These are phyloP conservation scores for Sphaerulina populicola DNA, from an alignment of 2,329 filamentous ascomycete genomes.

Conservation along the genomic window DNA sequence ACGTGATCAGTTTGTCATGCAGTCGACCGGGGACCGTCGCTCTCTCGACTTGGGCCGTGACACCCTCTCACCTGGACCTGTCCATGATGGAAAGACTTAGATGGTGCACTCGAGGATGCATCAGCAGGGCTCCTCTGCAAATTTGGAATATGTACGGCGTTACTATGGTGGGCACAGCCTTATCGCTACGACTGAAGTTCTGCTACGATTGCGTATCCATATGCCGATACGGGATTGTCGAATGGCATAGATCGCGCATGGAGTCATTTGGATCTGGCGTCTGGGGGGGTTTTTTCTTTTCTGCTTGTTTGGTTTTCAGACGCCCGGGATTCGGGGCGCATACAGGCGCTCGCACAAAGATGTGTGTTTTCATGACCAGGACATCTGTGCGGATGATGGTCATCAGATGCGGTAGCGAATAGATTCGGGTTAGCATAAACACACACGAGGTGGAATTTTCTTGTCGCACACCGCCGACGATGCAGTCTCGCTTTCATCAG, in stretches of 20 bases:
- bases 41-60: constrained; percentile 11
- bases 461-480: not conserved
- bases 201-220: constrained; percentile 8
- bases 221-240: constrained; percentile 9
- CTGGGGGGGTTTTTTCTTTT: constrained; percentile 7
- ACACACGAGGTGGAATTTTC: constrained; percentile 12
- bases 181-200: constrained; percentile 6
- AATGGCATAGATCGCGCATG: constrained; percentile 7
- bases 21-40: constrained; percentile 7
- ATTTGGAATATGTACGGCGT: constrained; percentile 17
- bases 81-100: constrained; percentile 1
- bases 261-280: constrained; percentile 9
- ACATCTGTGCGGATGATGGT: not conserved
- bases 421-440: constrained; percentile 12
- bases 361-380: not conserved
- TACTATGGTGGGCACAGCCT: constrained; percentile 12
- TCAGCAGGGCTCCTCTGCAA: constrained; percentile 13
- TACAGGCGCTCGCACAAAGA: not conserved
- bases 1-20: constrained; percentile 6
- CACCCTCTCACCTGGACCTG: constrained; percentile 7
- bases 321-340: constrained; percentile 7
- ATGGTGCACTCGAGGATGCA: constrained; percentile 10
- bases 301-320: constrained; percentile 6
- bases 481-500: too few species aligned
- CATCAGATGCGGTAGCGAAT: too few species aligned